Conservation (phyloP, 129 eudicot species). For the carrot (Daucus carota) region DH1_v3.0 NC_030387.2:13672501-13673000, state of each 20-base stretch:
- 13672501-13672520: slow-evolving; percentile 26
- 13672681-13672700: not conserved
- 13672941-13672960: slow-evolving; percentile 7
- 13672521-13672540: slow-evolving; percentile 46
- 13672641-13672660: not conserved
- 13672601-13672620: not conserved
- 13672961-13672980: not conserved
- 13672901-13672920: slow-evolving; percentile 36
- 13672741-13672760: not conserved
- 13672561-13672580: slow-evolving; percentile 4
- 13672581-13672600: not conserved
- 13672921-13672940: slow-evolving; percentile 12
- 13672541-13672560: slow-evolving; percentile 23
- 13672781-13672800: not conserved
- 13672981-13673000: slow-evolving; percentile 5
- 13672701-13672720: not conserved
- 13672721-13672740: not conserved
- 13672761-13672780: not conserved
- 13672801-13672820: no score
- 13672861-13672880: slow-evolving; percentile 37
- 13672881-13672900: slow-evolving; percentile 54
- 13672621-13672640: not conserved
- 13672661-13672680: not conserved
- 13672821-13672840: no score
- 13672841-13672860: no score